These are phyloP conservation scores for Phyllostachys edulis DNA, from an alignment of 176 grass and related monocot species.

Conservation along the genomic window DNA sequence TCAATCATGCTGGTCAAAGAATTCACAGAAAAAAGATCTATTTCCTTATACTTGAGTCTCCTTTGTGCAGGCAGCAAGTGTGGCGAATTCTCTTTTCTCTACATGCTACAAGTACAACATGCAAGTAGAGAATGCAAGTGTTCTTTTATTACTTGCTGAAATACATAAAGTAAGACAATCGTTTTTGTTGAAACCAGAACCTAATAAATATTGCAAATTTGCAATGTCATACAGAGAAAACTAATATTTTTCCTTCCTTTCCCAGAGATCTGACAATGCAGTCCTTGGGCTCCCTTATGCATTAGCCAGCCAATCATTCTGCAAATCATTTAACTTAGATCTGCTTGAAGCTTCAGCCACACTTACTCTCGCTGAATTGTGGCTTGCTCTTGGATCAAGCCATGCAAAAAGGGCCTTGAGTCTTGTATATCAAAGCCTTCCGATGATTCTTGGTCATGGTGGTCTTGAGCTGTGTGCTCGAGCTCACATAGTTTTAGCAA, in stretches of 20 bases:
- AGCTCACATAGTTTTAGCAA: slow-evolving; percentile 73
- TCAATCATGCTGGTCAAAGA: not conserved
- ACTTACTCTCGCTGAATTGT: slow-evolving; percentile 79
- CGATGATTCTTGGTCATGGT: slow-evolving; percentile 83
- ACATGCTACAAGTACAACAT: slow-evolving; percentile 94
- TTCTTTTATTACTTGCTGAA: slow-evolving; percentile 96
- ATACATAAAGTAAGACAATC: slow-evolving; percentile 71
- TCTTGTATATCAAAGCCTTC: slow-evolving; percentile 73
- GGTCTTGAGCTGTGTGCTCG: slow-evolving; percentile 77
- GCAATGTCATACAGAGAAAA: not conserved
- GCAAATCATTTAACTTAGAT: slow-evolving; percentile 93
- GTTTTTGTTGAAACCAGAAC: not conserved
- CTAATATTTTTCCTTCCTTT: slow-evolving; percentile 10
- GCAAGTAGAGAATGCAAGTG: slow-evolving; percentile 90
- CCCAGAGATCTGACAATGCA: slow-evolving; percentile 73
- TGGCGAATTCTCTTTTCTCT: slow-evolving; percentile 85
- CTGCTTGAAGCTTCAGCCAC: slow-evolving; percentile 85
- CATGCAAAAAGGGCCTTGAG: slow-evolving; percentile 67
- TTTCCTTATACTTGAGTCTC: slow-evolving; percentile 10
- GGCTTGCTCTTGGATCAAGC: slow-evolving; percentile 73
- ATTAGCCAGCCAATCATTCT: slow-evolving; percentile 85
- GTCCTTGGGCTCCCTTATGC: slow-evolving; percentile 78
- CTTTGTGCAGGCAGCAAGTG: slow-evolving; percentile 67
- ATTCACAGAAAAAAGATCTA: not conserved
- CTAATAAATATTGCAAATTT: not conserved